phyloP scores from a whole-genome alignment of 306 rosid species.

The Cicer chorassanicum region DNA sequence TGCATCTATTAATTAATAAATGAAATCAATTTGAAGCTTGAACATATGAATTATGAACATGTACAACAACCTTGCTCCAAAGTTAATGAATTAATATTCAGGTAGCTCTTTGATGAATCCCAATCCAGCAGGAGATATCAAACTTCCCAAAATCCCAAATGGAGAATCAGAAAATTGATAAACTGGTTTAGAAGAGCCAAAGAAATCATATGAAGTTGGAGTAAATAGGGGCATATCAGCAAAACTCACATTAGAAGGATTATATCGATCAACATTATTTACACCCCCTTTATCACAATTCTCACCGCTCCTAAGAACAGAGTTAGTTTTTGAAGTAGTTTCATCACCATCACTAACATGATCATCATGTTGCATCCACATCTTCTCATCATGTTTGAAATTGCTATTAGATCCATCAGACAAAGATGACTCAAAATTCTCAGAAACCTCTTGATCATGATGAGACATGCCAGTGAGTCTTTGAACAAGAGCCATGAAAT shows the following conservation, averaged over 20 bases:
- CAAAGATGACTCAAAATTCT: conserved; percentile 45
- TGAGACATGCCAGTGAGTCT: conserved; percentile 72
- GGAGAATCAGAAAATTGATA: conserved; percentile 55
- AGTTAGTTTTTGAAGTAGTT: conserved; percentile 53
- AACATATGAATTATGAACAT: neutral
- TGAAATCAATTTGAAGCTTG: neutral
- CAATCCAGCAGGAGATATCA: conserved; percentile 70
- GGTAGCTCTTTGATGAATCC: conserved; percentile 71
- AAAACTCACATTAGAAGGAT: conserved; percentile 24
- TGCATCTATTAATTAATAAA: neutral
- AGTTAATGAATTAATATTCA: conserved; percentile 52
- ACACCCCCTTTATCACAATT: conserved; percentile 18
- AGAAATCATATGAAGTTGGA: conserved; percentile 60
- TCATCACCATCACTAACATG: conserved; percentile 39
- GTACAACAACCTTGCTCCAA: neutral
- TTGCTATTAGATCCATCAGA: conserved; percentile 37
- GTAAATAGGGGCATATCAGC: conserved; percentile 70
- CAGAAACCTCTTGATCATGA: conserved; percentile 28
- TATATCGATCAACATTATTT: neutral
- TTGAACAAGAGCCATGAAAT: conserved; percentile 89
- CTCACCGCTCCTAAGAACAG: conserved; percentile 46
- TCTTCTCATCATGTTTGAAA: neutral
- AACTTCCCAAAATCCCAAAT: conserved; percentile 47
- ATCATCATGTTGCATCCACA: neutral
- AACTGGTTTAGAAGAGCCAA: conserved; percentile 45